Evolutionary conservation across 192 early-diverging fungal species (phyloP).

Genomic region (Coemansia sp.): DNA sequence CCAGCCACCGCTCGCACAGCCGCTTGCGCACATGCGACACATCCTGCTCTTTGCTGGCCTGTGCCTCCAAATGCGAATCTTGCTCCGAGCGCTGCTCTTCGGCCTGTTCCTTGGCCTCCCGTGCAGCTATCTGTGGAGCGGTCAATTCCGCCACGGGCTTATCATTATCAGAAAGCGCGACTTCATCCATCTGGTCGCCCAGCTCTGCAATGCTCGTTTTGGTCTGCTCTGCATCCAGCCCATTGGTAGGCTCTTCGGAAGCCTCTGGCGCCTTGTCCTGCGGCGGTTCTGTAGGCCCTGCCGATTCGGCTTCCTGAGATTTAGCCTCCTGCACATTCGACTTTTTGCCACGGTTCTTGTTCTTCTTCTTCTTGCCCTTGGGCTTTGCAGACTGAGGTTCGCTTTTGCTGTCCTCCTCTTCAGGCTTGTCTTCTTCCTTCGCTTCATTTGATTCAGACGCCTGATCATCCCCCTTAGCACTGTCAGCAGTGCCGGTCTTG

Average conservation of each 20-base stretch:
- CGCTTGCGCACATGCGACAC: conserved; percentile 66
- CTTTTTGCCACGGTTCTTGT: conserved; percentile 39
- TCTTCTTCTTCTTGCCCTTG: conserved; percentile 48
- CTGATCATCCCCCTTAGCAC: conserved; percentile 8
- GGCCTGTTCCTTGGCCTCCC: conserved; percentile 17
- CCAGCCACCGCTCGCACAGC: conserved; percentile 98
- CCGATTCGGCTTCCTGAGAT: no score
- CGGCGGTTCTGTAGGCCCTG: no score
- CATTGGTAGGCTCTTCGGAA: no score
- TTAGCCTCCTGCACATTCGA: conserved; percentile 11
- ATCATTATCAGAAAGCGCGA: conserved; percentile 40
- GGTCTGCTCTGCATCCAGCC: no score
- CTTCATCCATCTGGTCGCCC: conserved; percentile 52
- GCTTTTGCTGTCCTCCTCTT: conserved; percentile 10
- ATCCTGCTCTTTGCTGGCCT: not conserved
- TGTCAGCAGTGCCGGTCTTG: conserved; percentile 2
- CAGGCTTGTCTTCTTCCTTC: not conserved
- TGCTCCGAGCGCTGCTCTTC: not conserved
- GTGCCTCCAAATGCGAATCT: no score
- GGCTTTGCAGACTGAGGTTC: conserved; percentile 10
- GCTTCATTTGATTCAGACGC: not conserved
- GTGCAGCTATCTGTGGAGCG: conserved; percentile 27
- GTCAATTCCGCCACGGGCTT: conserved; percentile 8
- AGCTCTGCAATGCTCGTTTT: conserved; percentile 31
- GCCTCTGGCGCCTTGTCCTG: conserved; percentile 1